Conservation (phyloP, 805 yeast species). For the Saturnispora hagleri region DNA sequence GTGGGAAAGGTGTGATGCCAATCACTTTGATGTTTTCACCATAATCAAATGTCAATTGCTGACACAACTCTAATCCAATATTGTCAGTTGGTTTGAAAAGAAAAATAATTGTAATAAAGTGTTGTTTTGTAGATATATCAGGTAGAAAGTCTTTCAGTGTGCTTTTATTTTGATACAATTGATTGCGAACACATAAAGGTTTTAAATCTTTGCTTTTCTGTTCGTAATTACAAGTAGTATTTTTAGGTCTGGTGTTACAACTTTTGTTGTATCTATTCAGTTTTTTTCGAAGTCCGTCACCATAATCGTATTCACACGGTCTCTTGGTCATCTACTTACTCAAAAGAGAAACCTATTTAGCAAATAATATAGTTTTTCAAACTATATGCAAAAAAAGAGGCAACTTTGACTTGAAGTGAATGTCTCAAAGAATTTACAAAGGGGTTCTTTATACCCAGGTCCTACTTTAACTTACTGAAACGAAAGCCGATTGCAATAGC, state of each 20-base stretch:
- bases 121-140: neutral
- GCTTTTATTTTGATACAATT: neutral
- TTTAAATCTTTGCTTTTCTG: neutral
- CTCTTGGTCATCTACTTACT: neutral
- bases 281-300: neutral
- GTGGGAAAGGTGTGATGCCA: constrained; percentile 18
- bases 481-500: neutral
- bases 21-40: constrained; percentile 6
- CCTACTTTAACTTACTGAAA: too few relatives aligned
- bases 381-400: neutral
- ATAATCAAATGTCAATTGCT: neutral
- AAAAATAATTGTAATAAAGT: neutral
- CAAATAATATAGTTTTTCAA: neutral
- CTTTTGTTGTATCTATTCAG: neutral
- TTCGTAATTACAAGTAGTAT: neutral
- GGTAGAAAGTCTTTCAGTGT: neutral
- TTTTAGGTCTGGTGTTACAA: neutral
- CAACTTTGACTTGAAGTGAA: neutral
- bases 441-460: neutral
- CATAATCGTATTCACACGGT: neutral
- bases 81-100: constrained; percentile 7
- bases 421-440: too few relatives aligned
- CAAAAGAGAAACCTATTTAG: neutral
- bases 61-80: neutral
- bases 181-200: constrained; percentile 1